phyloP scores from a whole-genome alignment of 805 yeast genomes.

The Sugiyamaella floridensis region DNA sequence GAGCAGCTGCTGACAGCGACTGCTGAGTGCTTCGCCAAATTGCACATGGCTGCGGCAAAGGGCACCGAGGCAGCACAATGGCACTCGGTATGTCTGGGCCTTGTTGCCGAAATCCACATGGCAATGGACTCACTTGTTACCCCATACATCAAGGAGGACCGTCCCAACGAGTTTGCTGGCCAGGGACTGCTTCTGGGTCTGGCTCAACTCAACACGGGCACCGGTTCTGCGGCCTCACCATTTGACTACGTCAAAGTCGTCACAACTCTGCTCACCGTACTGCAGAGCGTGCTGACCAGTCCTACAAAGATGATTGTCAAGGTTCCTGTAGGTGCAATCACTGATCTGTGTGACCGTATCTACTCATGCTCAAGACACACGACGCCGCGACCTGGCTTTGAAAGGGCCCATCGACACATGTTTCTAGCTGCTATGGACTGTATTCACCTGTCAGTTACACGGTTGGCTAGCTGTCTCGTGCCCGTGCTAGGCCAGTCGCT shows the following conservation, averaged over 20 bases:
- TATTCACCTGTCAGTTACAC: conserved; percentile 39
- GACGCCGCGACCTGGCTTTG: conserved; percentile 30
- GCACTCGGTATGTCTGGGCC: conserved; percentile 41
- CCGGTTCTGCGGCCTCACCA: conserved; percentile 1
- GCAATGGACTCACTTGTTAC: conserved; percentile 5
- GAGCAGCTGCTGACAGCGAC: conserved; percentile 27
- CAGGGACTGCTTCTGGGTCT: conserved; percentile 1
- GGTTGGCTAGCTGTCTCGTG: conserved; percentile 42
- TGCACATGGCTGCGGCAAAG: conserved; percentile 50
- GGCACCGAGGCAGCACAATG: conserved; percentile 44
- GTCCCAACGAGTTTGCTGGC: not conserved
- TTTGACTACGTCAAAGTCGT: conserved; percentile 2
- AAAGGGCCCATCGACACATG: conserved; percentile 43
- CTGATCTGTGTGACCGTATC: conserved; percentile 47
- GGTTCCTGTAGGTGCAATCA: conserved; percentile 56
- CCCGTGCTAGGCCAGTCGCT: conserved; percentile 38
- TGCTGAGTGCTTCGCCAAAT: conserved; percentile 37
- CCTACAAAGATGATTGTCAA: conserved; percentile 50
- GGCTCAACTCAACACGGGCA: not conserved
- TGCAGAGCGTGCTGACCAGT: conserved; percentile 42
- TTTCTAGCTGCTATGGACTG: conserved; percentile 43
- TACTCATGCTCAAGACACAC: conserved; percentile 50
- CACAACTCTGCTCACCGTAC: conserved; percentile 22
- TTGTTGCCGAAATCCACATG: conserved; percentile 24
- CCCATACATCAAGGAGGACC: conserved; percentile 14